A percentile compares a stretch with the other conserved stretches of the same genome.
Evolutionary conservation across 257 asterid genomes (phyloP).

Genomic region (Capsicum pubescens): DNA sequence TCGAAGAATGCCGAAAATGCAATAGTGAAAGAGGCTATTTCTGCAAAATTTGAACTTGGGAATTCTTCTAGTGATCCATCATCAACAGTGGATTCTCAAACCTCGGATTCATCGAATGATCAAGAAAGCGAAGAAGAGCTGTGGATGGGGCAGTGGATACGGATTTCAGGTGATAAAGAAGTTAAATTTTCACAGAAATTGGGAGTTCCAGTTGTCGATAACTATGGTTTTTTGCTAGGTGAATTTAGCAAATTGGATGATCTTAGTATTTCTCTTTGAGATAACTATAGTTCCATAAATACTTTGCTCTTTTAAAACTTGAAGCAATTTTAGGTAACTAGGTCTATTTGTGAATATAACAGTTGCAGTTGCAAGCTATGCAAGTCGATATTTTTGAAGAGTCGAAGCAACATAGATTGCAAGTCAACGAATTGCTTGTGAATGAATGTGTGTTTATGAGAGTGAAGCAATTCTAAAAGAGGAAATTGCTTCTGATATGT

Average conservation of each 20-base stretch:
- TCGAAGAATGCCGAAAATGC: neutral
- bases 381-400: no score
- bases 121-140: neutral
- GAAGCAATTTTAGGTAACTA: neutral
- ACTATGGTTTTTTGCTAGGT: conserved; percentile 33
- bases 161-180: neutral
- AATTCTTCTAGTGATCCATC: neutral
- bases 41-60: neutral
- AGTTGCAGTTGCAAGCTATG: neutral
- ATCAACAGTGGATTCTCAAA: neutral
- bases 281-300: neutral
- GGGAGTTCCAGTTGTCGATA: conserved; percentile 30
- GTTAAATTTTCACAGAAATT: conserved; percentile 9
- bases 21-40: neutral
- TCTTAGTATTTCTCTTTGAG: conserved; percentile 9
- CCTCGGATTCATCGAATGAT: neutral
- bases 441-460: neutral
- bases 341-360: neutral
- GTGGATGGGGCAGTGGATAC: neutral
- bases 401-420: no score
- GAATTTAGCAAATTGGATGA: conserved; percentile 38
- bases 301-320: neutral
- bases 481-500: neutral
- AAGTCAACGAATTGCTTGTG: neutral
- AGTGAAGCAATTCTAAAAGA: neutral